Conservation (phyloP, 2,329 filamentous ascomycete species). For the Colletotrichum zoysiae region DNA sequence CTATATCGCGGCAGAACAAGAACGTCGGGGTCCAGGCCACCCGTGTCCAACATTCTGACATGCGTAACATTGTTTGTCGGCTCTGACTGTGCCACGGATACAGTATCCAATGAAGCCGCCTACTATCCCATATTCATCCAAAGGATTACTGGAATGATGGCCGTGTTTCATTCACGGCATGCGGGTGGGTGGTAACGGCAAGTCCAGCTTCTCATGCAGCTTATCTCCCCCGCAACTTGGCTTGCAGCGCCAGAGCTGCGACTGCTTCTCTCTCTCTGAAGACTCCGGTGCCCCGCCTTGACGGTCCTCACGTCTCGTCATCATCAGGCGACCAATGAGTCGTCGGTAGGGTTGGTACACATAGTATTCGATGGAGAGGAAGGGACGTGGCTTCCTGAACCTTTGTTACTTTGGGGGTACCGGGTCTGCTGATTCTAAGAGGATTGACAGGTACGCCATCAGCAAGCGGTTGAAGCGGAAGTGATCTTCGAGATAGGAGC, state of each 20-base stretch:
- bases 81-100: constrained; percentile 18
- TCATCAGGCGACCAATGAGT: constrained; percentile 1
- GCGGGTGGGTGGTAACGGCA: neutral
- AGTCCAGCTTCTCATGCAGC: neutral
- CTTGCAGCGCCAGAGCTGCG: constrained; percentile 15
- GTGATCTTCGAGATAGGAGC: neutral
- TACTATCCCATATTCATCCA: constrained; percentile 7
- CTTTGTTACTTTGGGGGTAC: neutral
- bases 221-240: constrained; percentile 7
- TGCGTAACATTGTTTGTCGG: constrained; percentile 22
- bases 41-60: constrained; percentile 2
- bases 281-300: constrained; percentile 9
- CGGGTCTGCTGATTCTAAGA: constrained; percentile 10
- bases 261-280: constrained; percentile 20
- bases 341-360: constrained; percentile 7
- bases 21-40: neutral
- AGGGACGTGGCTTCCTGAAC: neutral
- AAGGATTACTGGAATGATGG: neutral
- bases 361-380: neutral
- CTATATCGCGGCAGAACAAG: constrained; percentile 10
- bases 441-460: neutral
- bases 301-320: neutral
- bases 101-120: constrained; percentile 18
- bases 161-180: constrained; percentile 16
- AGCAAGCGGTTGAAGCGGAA: constrained; percentile 15